Evolutionary conservation across 2,329 filamentous ascomycete species (phyloP).

Genomic region (Apiospora pterosperma): DNA sequence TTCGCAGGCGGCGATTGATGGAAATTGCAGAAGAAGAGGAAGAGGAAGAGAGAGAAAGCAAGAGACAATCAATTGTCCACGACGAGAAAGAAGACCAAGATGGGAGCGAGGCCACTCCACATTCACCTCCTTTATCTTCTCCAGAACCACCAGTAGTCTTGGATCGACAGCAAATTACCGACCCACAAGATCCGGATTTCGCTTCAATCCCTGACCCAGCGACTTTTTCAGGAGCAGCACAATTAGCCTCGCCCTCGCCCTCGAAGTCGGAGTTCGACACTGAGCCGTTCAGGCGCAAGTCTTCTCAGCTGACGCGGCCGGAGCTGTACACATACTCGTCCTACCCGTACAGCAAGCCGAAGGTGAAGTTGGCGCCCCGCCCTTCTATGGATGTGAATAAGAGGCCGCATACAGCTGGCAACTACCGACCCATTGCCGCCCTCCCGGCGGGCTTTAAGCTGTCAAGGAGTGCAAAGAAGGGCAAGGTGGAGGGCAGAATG

Average conservation of each 20-base stretch:
- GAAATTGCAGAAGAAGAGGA: conserved; percentile 94
- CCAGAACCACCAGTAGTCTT: conserved; percentile 43
- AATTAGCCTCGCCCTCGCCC: not conserved
- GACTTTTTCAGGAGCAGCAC: conserved; percentile 44
- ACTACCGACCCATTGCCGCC: conserved; percentile 70
- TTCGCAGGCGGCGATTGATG: conserved; percentile 73
- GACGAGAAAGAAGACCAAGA: conserved; percentile 38
- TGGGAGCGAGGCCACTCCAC: conserved; percentile 22
- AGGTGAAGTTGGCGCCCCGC: conserved; percentile 84
- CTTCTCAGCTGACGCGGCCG: conserved; percentile 49
- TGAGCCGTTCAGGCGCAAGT: conserved; percentile 43
- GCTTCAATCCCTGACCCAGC: conserved; percentile 47
- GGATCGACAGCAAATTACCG: conserved; percentile 48
- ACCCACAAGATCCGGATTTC: conserved; percentile 49
- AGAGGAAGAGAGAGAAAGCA: conserved; percentile 61
- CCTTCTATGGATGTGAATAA: conserved; percentile 67
- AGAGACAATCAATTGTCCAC: conserved; percentile 53
- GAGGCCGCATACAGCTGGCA: conserved; percentile 58
- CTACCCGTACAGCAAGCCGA: conserved; percentile 62
- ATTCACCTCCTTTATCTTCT: conserved; percentile 15
- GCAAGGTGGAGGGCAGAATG: conserved; percentile 32
- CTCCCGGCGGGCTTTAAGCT: conserved; percentile 78
- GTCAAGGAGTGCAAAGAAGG: conserved; percentile 54
- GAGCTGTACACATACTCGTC: conserved; percentile 49
- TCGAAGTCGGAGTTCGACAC: conserved; percentile 26